A percentile compares a stretch with the other conserved stretches of the same genome.
phyloP scores from a whole-genome alignment of 805 yeast species.

The Pichia paraexigua region DNA sequence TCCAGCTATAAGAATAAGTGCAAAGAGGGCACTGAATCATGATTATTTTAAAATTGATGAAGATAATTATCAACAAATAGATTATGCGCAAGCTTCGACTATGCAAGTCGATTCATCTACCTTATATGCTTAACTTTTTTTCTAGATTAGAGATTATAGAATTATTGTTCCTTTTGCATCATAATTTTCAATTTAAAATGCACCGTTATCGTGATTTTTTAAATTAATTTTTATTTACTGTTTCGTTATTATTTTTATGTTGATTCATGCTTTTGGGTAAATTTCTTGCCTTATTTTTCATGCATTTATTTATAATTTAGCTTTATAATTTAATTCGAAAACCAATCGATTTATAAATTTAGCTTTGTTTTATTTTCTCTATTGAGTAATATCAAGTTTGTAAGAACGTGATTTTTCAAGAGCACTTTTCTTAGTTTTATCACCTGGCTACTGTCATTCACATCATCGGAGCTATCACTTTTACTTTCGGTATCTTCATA shows the following conservation, averaged over 20 bases:
- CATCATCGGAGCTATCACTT: too few species aligned
- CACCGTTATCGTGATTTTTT: neutral
- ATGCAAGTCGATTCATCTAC: constrained; percentile 32
- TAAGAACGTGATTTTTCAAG: too few species aligned
- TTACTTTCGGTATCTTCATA: too few species aligned
- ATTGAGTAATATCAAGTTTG: too few species aligned
- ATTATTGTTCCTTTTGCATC: neutral
- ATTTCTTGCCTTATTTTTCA: neutral
- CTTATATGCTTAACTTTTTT: constrained; percentile 20
- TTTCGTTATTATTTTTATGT: neutral
- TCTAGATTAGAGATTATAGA: neutral
- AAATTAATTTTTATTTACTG: neutral
- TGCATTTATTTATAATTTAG: neutral
- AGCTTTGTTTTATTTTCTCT: too few species aligned
- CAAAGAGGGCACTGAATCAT: constrained; percentile 84
- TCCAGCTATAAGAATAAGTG: constrained; percentile 89
- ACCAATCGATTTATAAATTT: too few species aligned
- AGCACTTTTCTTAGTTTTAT: too few species aligned
- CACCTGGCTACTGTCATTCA: too few species aligned
- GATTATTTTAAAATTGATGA: constrained; percentile 68
- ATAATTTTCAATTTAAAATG: neutral
- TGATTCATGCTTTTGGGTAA: neutral
- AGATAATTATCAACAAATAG: constrained; percentile 17
- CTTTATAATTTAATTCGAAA: neutral
- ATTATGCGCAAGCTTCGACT: constrained; percentile 28